phyloP scores from a whole-genome alignment of 2,329 filamentous ascomycete species.

The Atkinsonella texensis region DNA sequence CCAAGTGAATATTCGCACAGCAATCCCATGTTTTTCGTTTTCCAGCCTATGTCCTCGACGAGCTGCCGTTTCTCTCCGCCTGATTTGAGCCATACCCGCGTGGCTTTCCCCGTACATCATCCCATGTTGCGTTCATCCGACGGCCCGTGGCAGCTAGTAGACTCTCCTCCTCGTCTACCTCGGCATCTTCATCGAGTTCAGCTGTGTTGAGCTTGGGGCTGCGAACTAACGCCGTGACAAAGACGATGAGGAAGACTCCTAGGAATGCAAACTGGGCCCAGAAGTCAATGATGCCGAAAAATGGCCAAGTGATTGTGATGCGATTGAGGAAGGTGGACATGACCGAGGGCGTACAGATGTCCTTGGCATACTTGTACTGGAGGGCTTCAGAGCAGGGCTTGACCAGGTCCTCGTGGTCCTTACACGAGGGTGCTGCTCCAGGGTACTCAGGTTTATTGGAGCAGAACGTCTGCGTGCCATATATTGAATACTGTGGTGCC shows the following conservation, averaged over 20 bases:
- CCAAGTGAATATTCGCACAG: too few species aligned
- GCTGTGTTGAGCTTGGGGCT: constrained; percentile 65
- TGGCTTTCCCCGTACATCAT: constrained; percentile 60
- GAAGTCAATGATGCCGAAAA: constrained; percentile 86
- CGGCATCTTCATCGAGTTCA: constrained; percentile 76
- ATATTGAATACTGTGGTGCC: constrained; percentile 91
- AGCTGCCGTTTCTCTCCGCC: constrained; percentile 6
- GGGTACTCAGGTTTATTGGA: constrained; percentile 52
- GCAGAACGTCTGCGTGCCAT: constrained; percentile 90
- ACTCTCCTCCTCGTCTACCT: constrained; percentile 88
- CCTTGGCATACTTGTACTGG: constrained; percentile 55
- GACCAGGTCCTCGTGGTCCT: constrained; percentile 56
- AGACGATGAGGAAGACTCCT: constrained; percentile 68
- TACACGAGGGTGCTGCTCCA: constrained; percentile 64
- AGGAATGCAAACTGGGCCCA: constrained; percentile 95
- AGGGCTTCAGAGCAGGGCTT: constrained; percentile 71
- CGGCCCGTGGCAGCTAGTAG: constrained; percentile 72
- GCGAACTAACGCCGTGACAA: constrained; percentile 67
- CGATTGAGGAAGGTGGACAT: constrained; percentile 90
- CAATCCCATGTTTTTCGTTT: not conserved
- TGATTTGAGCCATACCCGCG: constrained; percentile 10
- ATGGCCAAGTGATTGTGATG: constrained; percentile 85
- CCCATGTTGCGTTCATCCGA: constrained; percentile 76
- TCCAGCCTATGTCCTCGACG: constrained; percentile 1
- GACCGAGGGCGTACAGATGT: constrained; percentile 82